A percentile compares a stretch with the other conserved stretches of the same genome.
Conservation (phyloP, 192 early-diverging fungal genomes). For the Coemansia sp. region DNA sequence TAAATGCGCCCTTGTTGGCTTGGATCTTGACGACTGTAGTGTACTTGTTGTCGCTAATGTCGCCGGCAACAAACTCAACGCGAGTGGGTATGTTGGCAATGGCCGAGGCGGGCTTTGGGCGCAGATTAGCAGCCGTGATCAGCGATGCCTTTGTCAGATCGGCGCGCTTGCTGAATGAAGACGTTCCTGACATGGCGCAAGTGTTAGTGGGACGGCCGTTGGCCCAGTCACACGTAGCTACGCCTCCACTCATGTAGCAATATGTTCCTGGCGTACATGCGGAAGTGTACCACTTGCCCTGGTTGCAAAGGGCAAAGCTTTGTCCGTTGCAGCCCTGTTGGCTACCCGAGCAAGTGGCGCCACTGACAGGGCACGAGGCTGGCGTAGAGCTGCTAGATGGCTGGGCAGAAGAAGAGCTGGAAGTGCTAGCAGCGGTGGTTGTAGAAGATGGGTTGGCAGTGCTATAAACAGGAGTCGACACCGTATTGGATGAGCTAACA, state of each 20-base stretch:
- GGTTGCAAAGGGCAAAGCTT: constrained; percentile 52
- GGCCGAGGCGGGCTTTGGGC: constrained; percentile 37
- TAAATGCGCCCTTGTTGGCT: constrained; percentile 39
- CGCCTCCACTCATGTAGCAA: constrained; percentile 42
- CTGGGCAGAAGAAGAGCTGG: constrained; percentile 12
- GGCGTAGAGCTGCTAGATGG: constrained; percentile 30
- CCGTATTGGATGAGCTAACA: not conserved
- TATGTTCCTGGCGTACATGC: constrained; percentile 51
- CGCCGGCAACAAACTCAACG: constrained; percentile 43
- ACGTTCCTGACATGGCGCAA: constrained; percentile 30
- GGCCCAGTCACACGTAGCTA: constrained; percentile 46
- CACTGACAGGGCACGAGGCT: constrained; percentile 41
- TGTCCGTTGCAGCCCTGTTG: constrained; percentile 52
- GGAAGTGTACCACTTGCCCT: constrained; percentile 50
- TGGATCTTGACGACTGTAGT: constrained; percentile 50
- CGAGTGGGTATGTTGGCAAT: constrained; percentile 45
- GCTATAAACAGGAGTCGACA: not conserved
- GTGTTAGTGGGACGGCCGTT: constrained; percentile 46
- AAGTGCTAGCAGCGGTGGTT: constrained; percentile 11
- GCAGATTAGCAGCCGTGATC: constrained; percentile 33
- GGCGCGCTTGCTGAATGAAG: constrained; percentile 31
- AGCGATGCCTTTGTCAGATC: constrained; percentile 24
- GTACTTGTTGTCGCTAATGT: constrained; percentile 38
- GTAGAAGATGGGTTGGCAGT: constrained; percentile 10
- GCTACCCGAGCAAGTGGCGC: constrained; percentile 40